Conservation (phyloP, 495 filamentous ascomycete species). For the Penicillium manginii region DNA sequence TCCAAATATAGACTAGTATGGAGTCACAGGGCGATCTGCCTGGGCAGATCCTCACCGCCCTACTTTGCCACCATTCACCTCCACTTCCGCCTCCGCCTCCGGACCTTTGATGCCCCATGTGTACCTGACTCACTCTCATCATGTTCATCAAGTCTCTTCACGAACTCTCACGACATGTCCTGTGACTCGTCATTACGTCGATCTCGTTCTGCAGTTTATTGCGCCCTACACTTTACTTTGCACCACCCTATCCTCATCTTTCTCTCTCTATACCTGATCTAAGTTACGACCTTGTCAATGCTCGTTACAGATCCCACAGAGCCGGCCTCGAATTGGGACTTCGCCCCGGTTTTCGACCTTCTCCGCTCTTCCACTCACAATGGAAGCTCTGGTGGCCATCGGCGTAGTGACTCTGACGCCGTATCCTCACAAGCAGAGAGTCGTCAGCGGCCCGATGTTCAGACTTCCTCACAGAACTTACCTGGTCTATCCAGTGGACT, state of each 20-base stretch:
- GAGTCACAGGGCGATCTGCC: neutral
- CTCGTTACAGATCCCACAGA: conserved; percentile 17
- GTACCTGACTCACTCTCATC: conserved; percentile 1
- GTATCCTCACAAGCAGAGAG: neutral
- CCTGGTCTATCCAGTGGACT: conserved; percentile 21
- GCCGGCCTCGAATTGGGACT: conserved; percentile 47
- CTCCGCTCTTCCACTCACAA: conserved; percentile 22
- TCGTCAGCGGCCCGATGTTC: neutral
- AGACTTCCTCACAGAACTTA: neutral
- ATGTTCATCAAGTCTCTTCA: neutral
- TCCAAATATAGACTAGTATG: neutral
- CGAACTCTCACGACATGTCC: conserved; percentile 3
- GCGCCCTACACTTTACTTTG: neutral
- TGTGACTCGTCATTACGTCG: neutral
- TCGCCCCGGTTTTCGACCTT: conserved; percentile 52
- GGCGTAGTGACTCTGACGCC: neutral
- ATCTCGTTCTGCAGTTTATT: neutral
- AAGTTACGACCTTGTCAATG: conserved; percentile 19
- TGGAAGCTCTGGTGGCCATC: conserved; percentile 12
- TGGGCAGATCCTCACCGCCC: neutral
- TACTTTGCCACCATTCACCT: neutral
- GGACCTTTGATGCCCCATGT: conserved; percentile 1
- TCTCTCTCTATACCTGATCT: neutral
- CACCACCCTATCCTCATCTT: neutral
- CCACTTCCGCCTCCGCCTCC: neutral